Percentiles rank a stretch among this genome's conserved stretches.
Conservation (phyloP, 2,329 filamentous ascomycete species). For the Sordariomycetes sp. region DNA sequence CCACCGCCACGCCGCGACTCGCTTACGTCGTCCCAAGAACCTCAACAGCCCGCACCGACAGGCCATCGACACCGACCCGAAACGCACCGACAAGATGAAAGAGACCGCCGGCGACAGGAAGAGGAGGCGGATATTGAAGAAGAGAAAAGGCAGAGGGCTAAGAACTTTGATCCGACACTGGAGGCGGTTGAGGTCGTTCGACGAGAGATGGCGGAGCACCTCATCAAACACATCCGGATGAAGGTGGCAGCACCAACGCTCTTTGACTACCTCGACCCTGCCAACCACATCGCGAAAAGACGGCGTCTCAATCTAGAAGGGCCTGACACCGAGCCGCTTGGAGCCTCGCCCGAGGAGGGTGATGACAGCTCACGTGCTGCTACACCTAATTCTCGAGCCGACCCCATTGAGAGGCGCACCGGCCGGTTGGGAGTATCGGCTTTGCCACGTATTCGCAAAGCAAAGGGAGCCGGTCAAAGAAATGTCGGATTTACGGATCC, state of each 20-base stretch:
- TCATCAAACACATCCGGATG: constrained; percentile 79
- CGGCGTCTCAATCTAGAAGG: constrained; percentile 67
- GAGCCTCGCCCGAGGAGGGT: constrained; percentile 37
- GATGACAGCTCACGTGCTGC: constrained; percentile 49
- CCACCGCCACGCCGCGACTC: constrained; percentile 7
- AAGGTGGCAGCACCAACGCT: constrained; percentile 74
- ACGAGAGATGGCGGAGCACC: constrained; percentile 70
- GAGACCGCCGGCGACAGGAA: constrained; percentile 52
- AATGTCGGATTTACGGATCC: constrained; percentile 30
- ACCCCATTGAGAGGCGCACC: constrained; percentile 47
- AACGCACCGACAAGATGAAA: constrained; percentile 48
- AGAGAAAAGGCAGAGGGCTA: constrained; percentile 77
- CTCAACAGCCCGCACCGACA: not conserved
- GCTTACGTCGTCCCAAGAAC: not conserved
- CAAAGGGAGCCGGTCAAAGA: constrained; percentile 25
- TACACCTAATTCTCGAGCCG: constrained; percentile 51
- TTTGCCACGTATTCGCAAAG: constrained; percentile 64
- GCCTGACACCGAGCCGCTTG: constrained; percentile 41
- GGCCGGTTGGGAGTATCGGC: constrained; percentile 42
- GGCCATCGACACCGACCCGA: constrained; percentile 13
- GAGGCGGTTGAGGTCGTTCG: constrained; percentile 72
- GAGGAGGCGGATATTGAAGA: constrained; percentile 75
- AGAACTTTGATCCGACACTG: constrained; percentile 77
- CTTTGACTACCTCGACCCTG: constrained; percentile 70
- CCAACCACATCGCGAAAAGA: constrained; percentile 66